Evolutionary conservation across 2,329 filamentous ascomycete species (phyloP).

Genomic region (Lasiodiplodia hormozganensis): DNA sequence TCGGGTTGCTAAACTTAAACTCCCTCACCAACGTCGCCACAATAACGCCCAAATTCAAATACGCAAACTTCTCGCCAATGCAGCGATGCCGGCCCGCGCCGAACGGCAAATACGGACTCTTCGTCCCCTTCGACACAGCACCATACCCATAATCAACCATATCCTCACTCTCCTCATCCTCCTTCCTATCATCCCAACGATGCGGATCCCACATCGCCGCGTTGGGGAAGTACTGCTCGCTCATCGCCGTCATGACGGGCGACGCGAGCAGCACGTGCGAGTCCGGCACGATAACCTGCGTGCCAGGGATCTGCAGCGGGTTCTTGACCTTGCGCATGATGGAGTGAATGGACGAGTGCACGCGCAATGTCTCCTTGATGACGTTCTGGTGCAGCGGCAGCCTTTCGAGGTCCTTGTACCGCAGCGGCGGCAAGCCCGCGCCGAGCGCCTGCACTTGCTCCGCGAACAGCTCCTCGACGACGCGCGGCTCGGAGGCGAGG

Average conservation of each 20-base stretch:
- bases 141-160: conserved; percentile 90
- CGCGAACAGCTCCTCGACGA: conserved; percentile 77
- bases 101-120: conserved; percentile 87
- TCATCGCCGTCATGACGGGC: conserved; percentile 75
- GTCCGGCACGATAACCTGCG: conserved; percentile 77
- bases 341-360: conserved; percentile 87
- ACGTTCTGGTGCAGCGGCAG: conserved; percentile 79
- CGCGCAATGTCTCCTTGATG: conserved; percentile 84
- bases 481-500: conserved; percentile 73
- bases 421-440: conserved; percentile 65
- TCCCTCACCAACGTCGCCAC: conserved; percentile 72
- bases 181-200: conserved; percentile 74
- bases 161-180: conserved; percentile 65
- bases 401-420: conserved; percentile 75
- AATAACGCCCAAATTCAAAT: conserved; percentile 84
- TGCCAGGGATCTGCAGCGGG: conserved; percentile 79
- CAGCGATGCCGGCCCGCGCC: conserved; percentile 87
- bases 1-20: conserved; percentile 76
- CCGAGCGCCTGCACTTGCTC: conserved; percentile 79
- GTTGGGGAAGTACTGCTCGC: conserved; percentile 76
- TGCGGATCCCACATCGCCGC: conserved; percentile 82
- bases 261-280: conserved; percentile 79
- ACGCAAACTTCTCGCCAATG: conserved; percentile 93
- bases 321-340: conserved; percentile 86
- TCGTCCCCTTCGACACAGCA: conserved; percentile 81